These are phyloP conservation scores for Fusarium sp. DNA, from an alignment of 2,329 filamentous ascomycete genomes.

Conservation along the genomic window DNA sequence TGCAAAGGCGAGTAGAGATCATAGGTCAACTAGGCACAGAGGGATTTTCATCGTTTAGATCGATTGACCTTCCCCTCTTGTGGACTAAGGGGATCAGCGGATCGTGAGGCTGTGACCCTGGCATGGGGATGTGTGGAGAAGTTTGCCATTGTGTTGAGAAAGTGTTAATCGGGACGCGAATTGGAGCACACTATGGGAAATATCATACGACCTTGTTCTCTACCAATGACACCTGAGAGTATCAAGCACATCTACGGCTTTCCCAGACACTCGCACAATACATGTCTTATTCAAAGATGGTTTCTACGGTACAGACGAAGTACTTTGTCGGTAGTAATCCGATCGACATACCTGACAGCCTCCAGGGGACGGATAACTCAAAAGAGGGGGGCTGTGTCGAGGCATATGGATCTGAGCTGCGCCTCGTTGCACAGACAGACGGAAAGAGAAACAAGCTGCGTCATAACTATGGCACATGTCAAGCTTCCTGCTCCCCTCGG, in stretches of 20 bases:
- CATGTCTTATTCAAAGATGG: background rate
- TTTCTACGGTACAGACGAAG: background rate
- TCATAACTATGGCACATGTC: constrained; percentile 1
- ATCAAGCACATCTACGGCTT: background rate
- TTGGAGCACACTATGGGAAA: background rate
- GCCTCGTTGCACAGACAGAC: no score
- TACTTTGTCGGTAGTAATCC: background rate
- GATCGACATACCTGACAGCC: background rate
- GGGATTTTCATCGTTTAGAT: background rate
- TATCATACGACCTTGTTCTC: background rate
- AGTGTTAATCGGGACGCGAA: background rate
- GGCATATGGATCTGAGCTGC: background rate
- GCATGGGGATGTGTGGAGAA: background rate
- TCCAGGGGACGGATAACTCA: background rate
- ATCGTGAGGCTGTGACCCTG: background rate
- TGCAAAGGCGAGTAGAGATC: background rate
- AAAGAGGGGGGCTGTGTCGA: constrained; percentile 1
- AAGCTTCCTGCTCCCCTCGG: background rate
- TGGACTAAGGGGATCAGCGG: background rate
- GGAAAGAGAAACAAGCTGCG: background rate
- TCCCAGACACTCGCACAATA: background rate
- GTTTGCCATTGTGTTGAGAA: background rate
- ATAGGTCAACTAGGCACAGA: background rate
- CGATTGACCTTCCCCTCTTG: background rate
- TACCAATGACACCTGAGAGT: background rate